These are phyloP conservation scores for Scleromitrula shiraiana DNA, from an alignment of 2,329 filamentous ascomycete species.

Conservation along the genomic window DNA sequence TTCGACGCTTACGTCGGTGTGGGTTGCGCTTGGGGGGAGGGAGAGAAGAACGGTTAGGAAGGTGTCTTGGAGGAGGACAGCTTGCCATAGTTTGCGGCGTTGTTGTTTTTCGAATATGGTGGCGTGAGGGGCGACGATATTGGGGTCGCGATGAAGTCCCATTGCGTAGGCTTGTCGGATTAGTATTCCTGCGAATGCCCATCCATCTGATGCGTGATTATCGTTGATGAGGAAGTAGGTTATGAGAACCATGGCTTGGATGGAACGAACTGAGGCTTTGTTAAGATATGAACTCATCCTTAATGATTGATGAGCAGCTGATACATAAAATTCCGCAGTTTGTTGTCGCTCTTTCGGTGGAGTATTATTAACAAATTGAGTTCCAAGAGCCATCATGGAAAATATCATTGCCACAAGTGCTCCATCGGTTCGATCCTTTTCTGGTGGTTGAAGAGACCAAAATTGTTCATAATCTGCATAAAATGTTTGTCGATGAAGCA, in stretches of 20 bases:
- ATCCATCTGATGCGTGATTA: slow-evolving; percentile 75
- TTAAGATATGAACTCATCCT: slow-evolving; percentile 71
- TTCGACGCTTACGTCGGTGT: slow-evolving; percentile 71
- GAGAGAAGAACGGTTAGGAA: slow-evolving; percentile 73
- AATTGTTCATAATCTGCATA: slow-evolving; percentile 73
- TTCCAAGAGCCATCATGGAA: slow-evolving; percentile 69
- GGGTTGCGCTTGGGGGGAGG: slow-evolving; percentile 68
- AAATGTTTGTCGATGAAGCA: slow-evolving; percentile 68
- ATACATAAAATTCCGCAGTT: slow-evolving; percentile 75
- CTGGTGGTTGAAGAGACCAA: slow-evolving; percentile 52
- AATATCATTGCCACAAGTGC: slow-evolving; percentile 67
- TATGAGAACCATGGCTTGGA: slow-evolving; percentile 76
- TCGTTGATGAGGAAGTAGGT: slow-evolving; percentile 81
- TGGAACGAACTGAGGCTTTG: slow-evolving; percentile 61
- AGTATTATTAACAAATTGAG: slow-evolving; percentile 57
- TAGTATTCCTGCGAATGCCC: slow-evolving; percentile 71
- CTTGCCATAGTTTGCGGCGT: slow-evolving; percentile 73
- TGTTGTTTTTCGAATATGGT: slow-evolving; percentile 68
- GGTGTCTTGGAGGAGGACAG: slow-evolving; percentile 72
- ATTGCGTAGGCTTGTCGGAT: slow-evolving; percentile 75
- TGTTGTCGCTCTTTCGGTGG: slow-evolving; percentile 57
- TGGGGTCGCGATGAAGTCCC: slow-evolving; percentile 72
- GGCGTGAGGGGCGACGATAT: slow-evolving; percentile 61
- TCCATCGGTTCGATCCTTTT: slow-evolving; percentile 56
- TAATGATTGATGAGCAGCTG: slow-evolving; percentile 69